Evolutionary conservation across 1,284 basidiomycete species (phyloP).

Genomic region (Hemileia vastatrix): DNA sequence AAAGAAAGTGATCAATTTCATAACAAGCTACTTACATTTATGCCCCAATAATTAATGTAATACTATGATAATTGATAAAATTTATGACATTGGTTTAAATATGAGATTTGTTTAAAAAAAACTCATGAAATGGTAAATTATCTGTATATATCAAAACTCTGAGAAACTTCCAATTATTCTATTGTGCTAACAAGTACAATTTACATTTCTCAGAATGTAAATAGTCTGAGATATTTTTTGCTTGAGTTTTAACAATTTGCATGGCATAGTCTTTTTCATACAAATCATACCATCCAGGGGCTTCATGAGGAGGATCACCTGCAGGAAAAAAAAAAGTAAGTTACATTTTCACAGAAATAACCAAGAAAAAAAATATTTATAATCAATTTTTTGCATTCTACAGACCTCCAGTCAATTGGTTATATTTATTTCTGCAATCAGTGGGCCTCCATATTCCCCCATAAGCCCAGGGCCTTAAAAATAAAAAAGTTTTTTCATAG

Average conservation of each 20-base stretch:
- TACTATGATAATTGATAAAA: too few relatives aligned
- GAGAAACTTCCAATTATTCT: too few relatives aligned
- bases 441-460: slow-evolving; percentile 30
- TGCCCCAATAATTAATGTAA: too few relatives aligned
- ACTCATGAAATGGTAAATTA: too few relatives aligned
- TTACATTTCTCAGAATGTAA: background rate
- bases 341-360: too few relatives aligned
- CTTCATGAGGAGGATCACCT: slow-evolving; percentile 1
- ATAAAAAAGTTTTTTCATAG: slow-evolving; percentile 11
- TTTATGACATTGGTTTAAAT: too few relatives aligned
- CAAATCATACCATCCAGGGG: slow-evolving; percentile 33
- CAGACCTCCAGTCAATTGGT: slow-evolving; percentile 27
- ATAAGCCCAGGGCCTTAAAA: slow-evolving; percentile 29
- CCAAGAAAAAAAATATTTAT: too few relatives aligned
- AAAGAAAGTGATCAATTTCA: too few relatives aligned
- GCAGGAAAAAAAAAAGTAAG: background rate
- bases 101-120: too few relatives aligned
- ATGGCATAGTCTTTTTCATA: slow-evolving; percentile 28
- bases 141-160: too few relatives aligned
- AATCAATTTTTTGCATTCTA: slow-evolving; percentile 14
- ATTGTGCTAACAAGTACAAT: too few relatives aligned
- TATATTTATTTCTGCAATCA: slow-evolving; percentile 25
- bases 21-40: too few relatives aligned
- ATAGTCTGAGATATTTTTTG: slow-evolving; percentile 5
- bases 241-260: slow-evolving; percentile 24